These are phyloP conservation scores for Euphorbia lathyris DNA, from an alignment of 345 rosid genomes.

Conservation along the genomic window DNA sequence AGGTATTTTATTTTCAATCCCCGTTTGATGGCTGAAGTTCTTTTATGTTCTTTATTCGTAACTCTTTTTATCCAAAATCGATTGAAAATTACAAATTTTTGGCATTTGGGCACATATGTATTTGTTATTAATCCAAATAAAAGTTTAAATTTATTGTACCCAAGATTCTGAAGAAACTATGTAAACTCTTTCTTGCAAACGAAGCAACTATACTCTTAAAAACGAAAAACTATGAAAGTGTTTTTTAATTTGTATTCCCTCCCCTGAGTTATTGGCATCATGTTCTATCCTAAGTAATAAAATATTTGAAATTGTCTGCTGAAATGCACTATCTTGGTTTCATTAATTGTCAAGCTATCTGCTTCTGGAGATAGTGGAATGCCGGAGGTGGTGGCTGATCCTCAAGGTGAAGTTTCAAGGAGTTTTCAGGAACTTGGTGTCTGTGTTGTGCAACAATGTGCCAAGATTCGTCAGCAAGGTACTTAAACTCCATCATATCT, in stretches of 20 bases:
- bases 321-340: slow-evolving; percentile 8
- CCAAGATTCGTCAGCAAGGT: slow-evolving; percentile 98
- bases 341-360: slow-evolving; percentile 51
- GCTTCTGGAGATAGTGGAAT: slow-evolving; percentile 94
- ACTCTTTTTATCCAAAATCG: neutral
- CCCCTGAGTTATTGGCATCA: neutral
- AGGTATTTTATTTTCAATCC: neutral
- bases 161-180: slow-evolving; percentile 2
- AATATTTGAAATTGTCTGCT: neutral
- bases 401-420: slow-evolving; percentile 80
- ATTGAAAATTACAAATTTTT: neutral
- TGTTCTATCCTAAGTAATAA: neutral
- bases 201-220: neutral
- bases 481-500: slow-evolving; percentile 3
- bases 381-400: slow-evolving; percentile 90
- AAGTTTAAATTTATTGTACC: too few relatives aligned
- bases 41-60: neutral
- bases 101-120: too few relatives aligned
- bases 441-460: slow-evolving; percentile 91
- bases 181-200: neutral
- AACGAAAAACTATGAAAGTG: neutral
- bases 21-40: neutral
- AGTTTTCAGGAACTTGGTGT: slow-evolving; percentile 86
- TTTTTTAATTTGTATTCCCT: neutral
- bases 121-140: too few relatives aligned